Percentiles rank a stretch among this genome's conserved stretches.
phyloP scores from a whole-genome alignment of 2,329 filamentous ascomycete genomes.

The Aspergillus candidus region DNA sequence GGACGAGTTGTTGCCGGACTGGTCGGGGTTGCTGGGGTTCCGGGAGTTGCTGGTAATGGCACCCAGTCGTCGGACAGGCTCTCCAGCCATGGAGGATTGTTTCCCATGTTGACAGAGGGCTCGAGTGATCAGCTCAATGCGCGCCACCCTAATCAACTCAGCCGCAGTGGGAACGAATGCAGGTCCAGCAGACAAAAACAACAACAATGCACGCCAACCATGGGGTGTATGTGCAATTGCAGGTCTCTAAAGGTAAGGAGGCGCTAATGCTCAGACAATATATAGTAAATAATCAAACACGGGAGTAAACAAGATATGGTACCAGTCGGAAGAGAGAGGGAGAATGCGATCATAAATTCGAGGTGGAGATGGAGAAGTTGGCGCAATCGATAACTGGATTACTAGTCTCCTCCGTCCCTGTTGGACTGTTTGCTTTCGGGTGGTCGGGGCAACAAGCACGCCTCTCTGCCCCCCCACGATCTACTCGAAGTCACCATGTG shows the following conservation, averaged over 20 bases:
- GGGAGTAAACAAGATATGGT: too few species aligned
- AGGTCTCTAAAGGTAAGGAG: too few species aligned
- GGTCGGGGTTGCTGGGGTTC: conserved; percentile 28
- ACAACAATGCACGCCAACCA: too few species aligned
- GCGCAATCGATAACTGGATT: neutral
- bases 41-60: conserved; percentile 31
- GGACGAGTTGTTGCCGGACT: conserved; percentile 22
- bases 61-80: conserved; percentile 41
- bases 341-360: too few species aligned
- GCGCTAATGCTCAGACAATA: too few species aligned
- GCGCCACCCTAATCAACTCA: neutral
- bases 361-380: too few species aligned
- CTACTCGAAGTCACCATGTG: neutral
- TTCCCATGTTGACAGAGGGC: conserved; percentile 20
- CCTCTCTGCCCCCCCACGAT: neutral
- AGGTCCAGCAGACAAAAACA: too few species aligned
- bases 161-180: too few species aligned
- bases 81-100: conserved; percentile 39
- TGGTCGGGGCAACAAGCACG: conserved; percentile 19
- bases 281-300: too few species aligned
- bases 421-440: conserved; percentile 11
- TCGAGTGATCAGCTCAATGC: neutral
- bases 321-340: too few species aligned
- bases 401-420: too few species aligned
- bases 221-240: too few species aligned